These are phyloP conservation scores for Oemleria cerasiformis DNA, from an alignment of 306 rosid species.

Conservation along the genomic window DNA sequence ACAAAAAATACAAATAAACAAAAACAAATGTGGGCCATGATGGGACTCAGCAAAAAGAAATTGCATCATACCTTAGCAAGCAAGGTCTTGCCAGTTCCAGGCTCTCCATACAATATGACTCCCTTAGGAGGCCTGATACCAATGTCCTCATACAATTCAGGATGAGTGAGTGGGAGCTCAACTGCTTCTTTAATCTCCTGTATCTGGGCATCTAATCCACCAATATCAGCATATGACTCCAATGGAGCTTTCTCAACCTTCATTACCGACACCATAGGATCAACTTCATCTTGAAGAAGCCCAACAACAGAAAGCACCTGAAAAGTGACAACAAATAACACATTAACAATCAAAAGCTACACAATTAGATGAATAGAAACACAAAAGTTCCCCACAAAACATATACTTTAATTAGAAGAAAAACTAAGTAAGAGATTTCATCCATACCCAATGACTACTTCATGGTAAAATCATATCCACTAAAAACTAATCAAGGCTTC, in stretches of 20 bases:
- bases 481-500: background rate
- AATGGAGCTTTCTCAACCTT: constrained; percentile 98
- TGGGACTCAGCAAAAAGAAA: background rate
- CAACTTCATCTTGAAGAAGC: constrained; percentile 97
- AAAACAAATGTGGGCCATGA: background rate
- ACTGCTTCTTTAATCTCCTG: constrained; percentile 99
- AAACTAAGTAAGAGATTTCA: background rate
- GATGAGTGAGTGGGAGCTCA: constrained; percentile 96
- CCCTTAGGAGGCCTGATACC: constrained; percentile 99
- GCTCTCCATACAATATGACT: constrained; percentile 86
- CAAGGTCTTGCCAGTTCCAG: constrained; percentile 99
- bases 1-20: background rate
- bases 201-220: constrained; percentile 97
- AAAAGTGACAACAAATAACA: background rate
- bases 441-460: background rate
- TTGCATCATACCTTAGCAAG: constrained; percentile 72
- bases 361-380: background rate
- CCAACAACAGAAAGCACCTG: constrained; percentile 99
- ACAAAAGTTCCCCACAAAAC: background rate
- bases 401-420: background rate
- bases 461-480: background rate
- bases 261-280: constrained; percentile 90
- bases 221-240: constrained; percentile 96
- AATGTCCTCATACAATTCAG: constrained; percentile 92
- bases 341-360: background rate